Base-by-base conservation (phyloP, 192 early-diverging fungal genomes). In the Haplosporangium gracile region DNA sequence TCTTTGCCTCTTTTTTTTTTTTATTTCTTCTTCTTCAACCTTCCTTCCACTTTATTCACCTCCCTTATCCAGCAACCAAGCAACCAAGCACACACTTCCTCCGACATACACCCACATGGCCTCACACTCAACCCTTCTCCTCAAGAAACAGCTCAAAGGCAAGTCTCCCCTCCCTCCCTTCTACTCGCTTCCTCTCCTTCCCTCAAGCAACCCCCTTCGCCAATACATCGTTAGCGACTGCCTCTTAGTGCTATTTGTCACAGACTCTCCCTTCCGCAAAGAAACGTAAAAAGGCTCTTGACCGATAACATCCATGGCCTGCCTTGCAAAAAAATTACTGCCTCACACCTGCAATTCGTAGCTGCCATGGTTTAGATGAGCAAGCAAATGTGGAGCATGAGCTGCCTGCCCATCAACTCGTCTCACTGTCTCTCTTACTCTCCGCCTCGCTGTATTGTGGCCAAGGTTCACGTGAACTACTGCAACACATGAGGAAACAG, bases 91-190 rank as follows among this genome's bases (percentile, higher is more conserved):
- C 57, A 29, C 11, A 51, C 49, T 4, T 51, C 18, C 49, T 16
- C 49, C 49, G 16, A 32, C 71, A 13, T 34, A 34, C n/a, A 29
- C 18, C 39, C 38, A 55, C 9, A 70, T 49, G 72, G 45, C 76
- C 22, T 15, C 49, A 36, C 83, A 80, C 40, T 85, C 83, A 38
- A 55, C 40, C 5, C 78, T 85, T 20, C 74, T 85, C 22, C 45
- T 85, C 42, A 53, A 76, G 42, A 74, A 70, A n/a, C 83, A 85
- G 70, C 83, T 85, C 78, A 79, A 72, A 65, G 83, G 83, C 80
- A 80, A 69, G 65, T 34, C 32, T 29, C 32, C 2, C 32, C 57
- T 18, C 38, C 8, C 8, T 18, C n/a, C 6, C 55, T 65, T 10
- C 57, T 18, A 5, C 60, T 57, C 24, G 1, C 10, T 29, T 34